Base-by-base conservation (phyloP, 352 stramenopile species). In the Peronospora belbahrii region DNA sequence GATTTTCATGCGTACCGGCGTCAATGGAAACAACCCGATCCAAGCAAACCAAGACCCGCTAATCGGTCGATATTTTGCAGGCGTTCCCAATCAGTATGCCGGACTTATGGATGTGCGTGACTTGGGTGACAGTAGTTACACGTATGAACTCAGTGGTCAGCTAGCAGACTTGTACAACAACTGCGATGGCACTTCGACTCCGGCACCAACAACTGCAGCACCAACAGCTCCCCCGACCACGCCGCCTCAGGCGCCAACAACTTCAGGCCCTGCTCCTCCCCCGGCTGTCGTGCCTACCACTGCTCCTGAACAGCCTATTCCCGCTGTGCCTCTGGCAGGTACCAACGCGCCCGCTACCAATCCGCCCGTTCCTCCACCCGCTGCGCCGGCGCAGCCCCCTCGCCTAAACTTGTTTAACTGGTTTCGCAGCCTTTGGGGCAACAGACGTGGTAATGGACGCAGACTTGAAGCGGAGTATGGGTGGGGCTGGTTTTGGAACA, bases 71-170 rank as follows among this genome's bases (percentile, higher is more conserved):
- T 80, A 73, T 32, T 80, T 80, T 18, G 9, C 37, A 2, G 48
- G 49, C 17, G 59, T 79, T 11, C 60, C 54, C 1, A 72, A 54
- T 33, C 55, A 60, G 13, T 80, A 68, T 23, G 68, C 59, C 0
- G 71, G 57, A 25, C 48, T 80, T 3, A 74, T 79, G 52, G 71
- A 81, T 30, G 36, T 66, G 4, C 58, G 66, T 2, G 63, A 76
- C 18, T 31, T 84, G 14, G 72, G 72, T 8, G 30, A 42, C 9
- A 71, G 53, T 48, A 81, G 72, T 61, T 84, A 84, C 65, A 59
- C 66, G 43, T 84, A 77, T 48, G 66, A 79, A 9, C 45, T 84
- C 28, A 74, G 52, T 18, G 59, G 63, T 5, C 62, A 71, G 18
- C 49, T 81, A 2, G 66, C 62, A 4, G 52, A 52, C 19, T 62